phyloP scores from a whole-genome alignment of 1,284 basidiomycete genomes.

The Ceratobasidium sp. region DNA sequence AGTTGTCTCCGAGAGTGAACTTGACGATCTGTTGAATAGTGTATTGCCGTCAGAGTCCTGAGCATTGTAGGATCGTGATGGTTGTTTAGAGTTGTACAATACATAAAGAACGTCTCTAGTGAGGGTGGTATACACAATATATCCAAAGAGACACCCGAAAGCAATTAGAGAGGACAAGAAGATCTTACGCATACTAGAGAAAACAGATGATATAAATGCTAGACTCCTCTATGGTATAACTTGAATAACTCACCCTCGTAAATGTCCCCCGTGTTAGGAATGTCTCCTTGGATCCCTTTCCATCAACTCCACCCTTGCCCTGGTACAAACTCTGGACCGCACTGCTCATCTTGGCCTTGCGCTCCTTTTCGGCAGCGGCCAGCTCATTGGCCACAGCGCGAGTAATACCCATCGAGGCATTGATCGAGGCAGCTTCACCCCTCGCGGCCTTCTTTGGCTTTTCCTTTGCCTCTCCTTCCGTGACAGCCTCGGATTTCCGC shows the following conservation, averaged over 20 bases:
- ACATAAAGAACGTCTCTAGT: neutral
- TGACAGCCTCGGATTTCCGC: conserved; percentile 55
- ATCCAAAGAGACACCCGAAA: neutral
- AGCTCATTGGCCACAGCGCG: conserved; percentile 58
- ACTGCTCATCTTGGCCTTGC: conserved; percentile 76
- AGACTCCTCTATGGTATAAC: too few species aligned
- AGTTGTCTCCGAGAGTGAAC: neutral
- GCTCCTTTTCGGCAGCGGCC: conserved; percentile 73
- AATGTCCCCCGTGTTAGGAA: conserved; percentile 86
- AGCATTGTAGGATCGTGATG: too few species aligned
- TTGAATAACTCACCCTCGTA: conserved; percentile 77
- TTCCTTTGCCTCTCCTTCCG: conserved; percentile 47
- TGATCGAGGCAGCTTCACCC: conserved; percentile 42
- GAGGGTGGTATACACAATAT: neutral
- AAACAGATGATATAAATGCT: too few species aligned
- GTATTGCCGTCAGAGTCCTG: neutral
- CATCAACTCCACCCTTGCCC: conserved; percentile 59
- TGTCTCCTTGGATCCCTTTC: conserved; percentile 69
- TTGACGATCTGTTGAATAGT: neutral
- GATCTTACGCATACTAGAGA: conserved; percentile 32
- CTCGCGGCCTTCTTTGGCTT: conserved; percentile 56
- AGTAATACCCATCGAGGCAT: conserved; percentile 42
- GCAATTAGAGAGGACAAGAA: neutral
- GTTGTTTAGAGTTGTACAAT: conserved; percentile 4
- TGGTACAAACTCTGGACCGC: conserved; percentile 76